phyloP scores from a whole-genome alignment of 192 early-diverging fungal species.

The Entomortierella chlamydospora region DNA sequence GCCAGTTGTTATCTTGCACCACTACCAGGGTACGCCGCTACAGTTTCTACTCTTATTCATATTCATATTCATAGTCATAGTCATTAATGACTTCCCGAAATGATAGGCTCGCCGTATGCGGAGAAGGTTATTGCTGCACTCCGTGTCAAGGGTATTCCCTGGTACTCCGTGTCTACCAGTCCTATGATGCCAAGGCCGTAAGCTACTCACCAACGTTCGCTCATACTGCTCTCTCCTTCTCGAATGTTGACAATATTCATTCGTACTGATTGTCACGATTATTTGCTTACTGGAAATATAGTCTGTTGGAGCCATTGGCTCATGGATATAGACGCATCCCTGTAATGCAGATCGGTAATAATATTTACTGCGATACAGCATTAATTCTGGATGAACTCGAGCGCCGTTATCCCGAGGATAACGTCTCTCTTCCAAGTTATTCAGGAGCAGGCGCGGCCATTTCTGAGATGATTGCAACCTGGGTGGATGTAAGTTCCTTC shows the following conservation, averaged over 20 bases:
- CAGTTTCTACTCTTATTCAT: background rate
- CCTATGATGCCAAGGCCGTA: constrained; percentile 42
- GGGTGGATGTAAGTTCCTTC: constrained; percentile 51
- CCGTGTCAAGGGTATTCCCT: constrained; percentile 49
- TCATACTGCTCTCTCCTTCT: too few relatives aligned
- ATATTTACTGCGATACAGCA: constrained; percentile 57
- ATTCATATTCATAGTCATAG: too few relatives aligned
- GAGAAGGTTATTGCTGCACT: constrained; percentile 50
- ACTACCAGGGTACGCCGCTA: constrained; percentile 34
- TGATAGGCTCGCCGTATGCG: constrained; percentile 39
- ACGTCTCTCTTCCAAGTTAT: background rate
- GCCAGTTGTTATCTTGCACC: constrained; percentile 32
- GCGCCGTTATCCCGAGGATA: constrained; percentile 28
- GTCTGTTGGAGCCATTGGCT: constrained; percentile 47
- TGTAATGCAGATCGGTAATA: constrained; percentile 59
- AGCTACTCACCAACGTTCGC: too few relatives aligned
- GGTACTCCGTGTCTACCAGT: constrained; percentile 38
- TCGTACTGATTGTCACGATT: background rate
- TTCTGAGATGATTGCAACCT: constrained; percentile 14
- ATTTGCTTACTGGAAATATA: constrained; percentile 4
- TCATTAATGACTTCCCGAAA: background rate
- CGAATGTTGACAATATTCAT: too few relatives aligned
- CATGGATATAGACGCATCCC: constrained; percentile 63
- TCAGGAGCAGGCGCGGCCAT: background rate
- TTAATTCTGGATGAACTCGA: constrained; percentile 55